Conservation (phyloP, 1,284 basidiomycete species). For the Phellinidium pouzarii region DNA sequence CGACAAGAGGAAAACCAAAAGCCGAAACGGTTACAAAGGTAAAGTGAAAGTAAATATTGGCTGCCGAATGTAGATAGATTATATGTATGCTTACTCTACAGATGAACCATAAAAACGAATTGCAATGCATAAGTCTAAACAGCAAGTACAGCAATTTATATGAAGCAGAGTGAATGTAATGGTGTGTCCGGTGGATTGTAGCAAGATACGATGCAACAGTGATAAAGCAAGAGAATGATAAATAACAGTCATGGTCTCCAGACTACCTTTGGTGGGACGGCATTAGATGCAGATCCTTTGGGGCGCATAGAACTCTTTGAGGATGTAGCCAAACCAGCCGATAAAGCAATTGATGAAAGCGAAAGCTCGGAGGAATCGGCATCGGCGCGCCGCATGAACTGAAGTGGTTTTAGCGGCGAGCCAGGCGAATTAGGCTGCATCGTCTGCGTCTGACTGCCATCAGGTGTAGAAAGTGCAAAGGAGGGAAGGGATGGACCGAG, state of each 20-base stretch:
- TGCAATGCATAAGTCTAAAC: neutral
- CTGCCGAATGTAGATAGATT: neutral
- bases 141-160: conserved; percentile 2
- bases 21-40: neutral
- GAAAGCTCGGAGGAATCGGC: conserved; percentile 28
- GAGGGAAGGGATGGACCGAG: conserved; percentile 37
- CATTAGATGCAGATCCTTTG: conserved; percentile 4
- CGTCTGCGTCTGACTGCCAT: conserved; percentile 39
- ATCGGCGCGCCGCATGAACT: conserved; percentile 51
- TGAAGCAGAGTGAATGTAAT: neutral
- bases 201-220: neutral
- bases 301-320: conserved; percentile 6
- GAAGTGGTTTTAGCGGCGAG: conserved; percentile 48
- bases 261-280: conserved; percentile 10
- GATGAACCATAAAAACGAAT: neutral
- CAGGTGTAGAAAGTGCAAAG: conserved; percentile 43
- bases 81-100: neutral
- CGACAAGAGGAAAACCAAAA: neutral
- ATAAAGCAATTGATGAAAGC: conserved; percentile 11
- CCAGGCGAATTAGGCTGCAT: conserved; percentile 40
- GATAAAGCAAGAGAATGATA: neutral
- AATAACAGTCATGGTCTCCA: conserved; percentile 13
- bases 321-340: conserved; percentile 1
- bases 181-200: neutral
- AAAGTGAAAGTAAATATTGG: neutral